A percentile compares a stretch with the other conserved stretches of the same genome.
Evolutionary conservation across 306 rosid species (phyloP).

Genomic region (Erythrophleum fordii): DNA sequence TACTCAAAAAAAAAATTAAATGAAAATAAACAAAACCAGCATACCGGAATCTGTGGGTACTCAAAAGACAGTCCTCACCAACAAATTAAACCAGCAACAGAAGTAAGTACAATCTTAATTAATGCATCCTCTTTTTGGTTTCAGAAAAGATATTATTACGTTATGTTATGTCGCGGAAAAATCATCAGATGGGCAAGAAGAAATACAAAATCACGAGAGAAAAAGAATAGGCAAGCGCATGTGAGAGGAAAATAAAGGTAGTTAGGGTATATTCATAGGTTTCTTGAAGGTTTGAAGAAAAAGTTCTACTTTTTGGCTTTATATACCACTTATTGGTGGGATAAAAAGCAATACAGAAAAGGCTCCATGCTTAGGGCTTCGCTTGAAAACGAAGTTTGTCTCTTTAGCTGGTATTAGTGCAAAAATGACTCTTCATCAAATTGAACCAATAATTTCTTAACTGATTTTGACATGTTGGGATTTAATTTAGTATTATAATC

Average conservation of each 20-base stretch:
- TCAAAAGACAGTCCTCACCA: neutral
- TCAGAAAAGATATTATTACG: neutral
- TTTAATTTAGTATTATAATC: neutral
- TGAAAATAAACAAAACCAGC: neutral
- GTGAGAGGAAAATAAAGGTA: conserved; percentile 24
- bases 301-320: conserved; percentile 6
- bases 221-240: conserved; percentile 27
- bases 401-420: too few species aligned
- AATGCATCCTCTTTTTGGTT: neutral
- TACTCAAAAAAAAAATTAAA: too few species aligned
- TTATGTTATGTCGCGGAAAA: neutral
- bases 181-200: conserved; percentile 5
- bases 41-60: neutral
- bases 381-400: neutral
- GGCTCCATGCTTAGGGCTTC: neutral
- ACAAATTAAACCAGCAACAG: conserved; percentile 6
- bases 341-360: neutral
- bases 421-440: too few species aligned
- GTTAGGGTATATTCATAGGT: conserved; percentile 35
- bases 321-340: neutral
- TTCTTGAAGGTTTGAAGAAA: conserved; percentile 37
- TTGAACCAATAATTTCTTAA: neutral
- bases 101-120: neutral
- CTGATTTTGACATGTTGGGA: neutral
- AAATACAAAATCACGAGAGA: conserved; percentile 45